Percentiles rank a stretch among this genome's conserved stretches.
Conservation (phyloP, 345 rosid genomes). For the Raphanus raphanistrum region DNA sequence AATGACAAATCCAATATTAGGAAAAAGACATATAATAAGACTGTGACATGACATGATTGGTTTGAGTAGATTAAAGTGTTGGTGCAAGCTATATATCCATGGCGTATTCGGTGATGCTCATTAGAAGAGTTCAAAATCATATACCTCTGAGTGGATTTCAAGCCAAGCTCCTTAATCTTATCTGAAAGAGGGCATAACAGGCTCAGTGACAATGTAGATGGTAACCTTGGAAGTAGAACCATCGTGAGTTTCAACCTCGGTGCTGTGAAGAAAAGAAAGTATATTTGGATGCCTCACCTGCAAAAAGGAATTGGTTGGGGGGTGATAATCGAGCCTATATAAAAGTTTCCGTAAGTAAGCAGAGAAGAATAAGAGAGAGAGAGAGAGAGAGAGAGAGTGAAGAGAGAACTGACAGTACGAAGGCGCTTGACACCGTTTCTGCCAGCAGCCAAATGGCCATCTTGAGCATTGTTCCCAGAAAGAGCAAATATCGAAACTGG, state of each 20-base stretch:
- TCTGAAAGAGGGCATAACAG: conserved; percentile 96
- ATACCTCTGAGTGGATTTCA: conserved; percentile 89
- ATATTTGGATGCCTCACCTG: conserved; percentile 99
- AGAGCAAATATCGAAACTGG: conserved; percentile 84
- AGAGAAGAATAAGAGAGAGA: not conserved
- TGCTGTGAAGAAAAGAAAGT: conserved; percentile 87
- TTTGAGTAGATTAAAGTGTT: not conserved
- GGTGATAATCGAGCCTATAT: too few relatives aligned
- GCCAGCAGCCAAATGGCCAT: conserved; percentile 90
- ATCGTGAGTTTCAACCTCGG: conserved; percentile 82
- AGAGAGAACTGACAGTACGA: conserved; percentile 66
- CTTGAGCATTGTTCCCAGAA: conserved; percentile 78
- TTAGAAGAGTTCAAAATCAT: not conserved
- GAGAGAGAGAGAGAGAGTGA: too few relatives aligned
- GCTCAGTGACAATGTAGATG: conserved; percentile 94
- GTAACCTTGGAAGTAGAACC: conserved; percentile 70
- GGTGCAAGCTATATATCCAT: not conserved
- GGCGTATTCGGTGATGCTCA: conserved; percentile 7
- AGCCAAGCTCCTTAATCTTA: conserved; percentile 90
- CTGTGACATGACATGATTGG: not conserved
- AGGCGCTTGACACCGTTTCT: conserved; percentile 98
- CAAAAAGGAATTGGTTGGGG: too few relatives aligned
- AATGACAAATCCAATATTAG: not conserved
- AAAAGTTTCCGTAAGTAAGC: not conserved
- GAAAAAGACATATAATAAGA: not conserved